Conservation (phyloP, 768 basidiomycete genomes). For the Trametes elegans region DNA sequence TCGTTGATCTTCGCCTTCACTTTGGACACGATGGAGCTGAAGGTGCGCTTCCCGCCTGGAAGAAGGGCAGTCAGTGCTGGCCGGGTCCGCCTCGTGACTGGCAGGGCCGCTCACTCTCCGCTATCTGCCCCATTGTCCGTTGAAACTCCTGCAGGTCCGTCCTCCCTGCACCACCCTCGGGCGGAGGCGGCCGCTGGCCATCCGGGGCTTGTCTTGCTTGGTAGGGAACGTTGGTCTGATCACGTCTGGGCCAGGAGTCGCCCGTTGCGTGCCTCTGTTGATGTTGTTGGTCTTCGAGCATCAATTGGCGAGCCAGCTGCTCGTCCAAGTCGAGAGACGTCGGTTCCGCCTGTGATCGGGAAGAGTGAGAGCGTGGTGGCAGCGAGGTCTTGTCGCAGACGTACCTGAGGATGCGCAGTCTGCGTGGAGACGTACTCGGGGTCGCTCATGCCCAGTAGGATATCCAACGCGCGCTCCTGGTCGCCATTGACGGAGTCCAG, state of each 20-base stretch:
- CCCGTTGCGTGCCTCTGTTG: conserved; percentile 19
- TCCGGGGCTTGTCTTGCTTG: conserved; percentile 12
- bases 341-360: neutral
- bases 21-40: conserved; percentile 67
- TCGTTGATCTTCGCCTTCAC: conserved; percentile 86
- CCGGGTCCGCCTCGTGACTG: too few species aligned
- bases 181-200: conserved; percentile 1
- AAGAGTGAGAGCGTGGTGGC: neutral
- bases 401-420: conserved; percentile 29
- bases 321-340: conserved; percentile 65
- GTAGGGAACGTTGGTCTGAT: conserved; percentile 18
- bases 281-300: conserved; percentile 49
- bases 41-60: conserved; percentile 67
- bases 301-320: conserved; percentile 69
- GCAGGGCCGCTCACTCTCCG: conserved; percentile 62
- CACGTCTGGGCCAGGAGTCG: conserved; percentile 23
- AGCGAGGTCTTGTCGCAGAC: neutral
- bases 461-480: conserved; percentile 74
- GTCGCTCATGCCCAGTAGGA: conserved; percentile 83
- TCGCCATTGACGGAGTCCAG: conserved; percentile 69
- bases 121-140: conserved; percentile 72
- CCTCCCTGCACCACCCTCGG: neutral
- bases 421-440: conserved; percentile 58
- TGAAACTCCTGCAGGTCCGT: conserved; percentile 59
- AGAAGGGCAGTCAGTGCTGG: neutral